A percentile compares a stretch with the other conserved stretches of the same genome.
phyloP scores from a whole-genome alignment of 257 asterid species.

The Primulina huaijiensis region DNA sequence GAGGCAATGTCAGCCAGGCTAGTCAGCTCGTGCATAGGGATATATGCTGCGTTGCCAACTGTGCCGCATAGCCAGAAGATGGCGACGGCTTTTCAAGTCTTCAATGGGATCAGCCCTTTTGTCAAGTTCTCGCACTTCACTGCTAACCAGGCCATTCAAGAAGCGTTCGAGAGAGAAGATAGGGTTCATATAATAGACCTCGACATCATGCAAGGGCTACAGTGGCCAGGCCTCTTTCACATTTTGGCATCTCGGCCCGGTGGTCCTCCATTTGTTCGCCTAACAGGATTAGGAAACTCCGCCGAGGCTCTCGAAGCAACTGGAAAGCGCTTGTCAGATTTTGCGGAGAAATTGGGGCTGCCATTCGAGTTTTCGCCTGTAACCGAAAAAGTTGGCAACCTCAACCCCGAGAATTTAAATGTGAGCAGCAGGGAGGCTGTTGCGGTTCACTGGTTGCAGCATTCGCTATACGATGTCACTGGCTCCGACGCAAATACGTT shows the following conservation, averaged over 20 bases:
- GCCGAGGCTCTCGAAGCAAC: constrained; percentile 86
- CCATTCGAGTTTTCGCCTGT: constrained; percentile 83
- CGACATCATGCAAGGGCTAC: constrained; percentile 95
- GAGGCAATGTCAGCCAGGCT: constrained; percentile 94
- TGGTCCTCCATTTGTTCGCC: constrained; percentile 87
- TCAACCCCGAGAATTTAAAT: constrained; percentile 61
- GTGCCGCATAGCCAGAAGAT: constrained; percentile 69
- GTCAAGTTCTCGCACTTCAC: constrained; percentile 95
- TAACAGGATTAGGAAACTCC: constrained; percentile 87
- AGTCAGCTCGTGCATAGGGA: constrained; percentile 82
- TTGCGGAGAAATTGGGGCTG: constrained; percentile 77
- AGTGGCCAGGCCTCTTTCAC: constrained; percentile 97
- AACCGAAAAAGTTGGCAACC: constrained; percentile 79
- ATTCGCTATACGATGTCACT: constrained; percentile 89
- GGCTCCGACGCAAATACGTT: constrained; percentile 84
- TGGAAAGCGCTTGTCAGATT: constrained; percentile 83
- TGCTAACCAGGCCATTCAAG: constrained; percentile 95
- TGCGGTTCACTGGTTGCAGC: constrained; percentile 98
- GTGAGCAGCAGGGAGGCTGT: constrained; percentile 83
- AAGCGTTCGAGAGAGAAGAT: constrained; percentile 90
- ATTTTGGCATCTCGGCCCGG: constrained; percentile 86
- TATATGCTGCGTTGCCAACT: constrained; percentile 65
- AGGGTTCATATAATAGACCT: constrained; percentile 94
- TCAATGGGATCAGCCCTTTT: constrained; percentile 92
- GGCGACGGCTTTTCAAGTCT: constrained; percentile 86